Base-by-base conservation (phyloP, 495 filamentous ascomycete species). In the Neohortaea acidophila region DNA sequence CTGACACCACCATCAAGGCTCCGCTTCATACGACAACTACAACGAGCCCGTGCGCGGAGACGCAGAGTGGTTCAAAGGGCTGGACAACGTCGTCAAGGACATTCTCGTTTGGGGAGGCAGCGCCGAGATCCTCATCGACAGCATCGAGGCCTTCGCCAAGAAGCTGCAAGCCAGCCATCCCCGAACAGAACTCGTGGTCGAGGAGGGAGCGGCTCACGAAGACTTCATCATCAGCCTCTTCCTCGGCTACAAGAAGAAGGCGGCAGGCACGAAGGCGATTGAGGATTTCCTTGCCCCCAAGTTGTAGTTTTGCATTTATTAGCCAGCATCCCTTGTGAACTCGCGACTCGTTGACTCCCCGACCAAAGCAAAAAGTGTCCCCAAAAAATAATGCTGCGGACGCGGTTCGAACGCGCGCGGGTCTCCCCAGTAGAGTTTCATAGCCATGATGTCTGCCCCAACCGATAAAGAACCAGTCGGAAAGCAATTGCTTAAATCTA, bases 101-200 rank as follows among this genome's bases (percentile, higher is more conserved):
- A 54, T 74, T 2, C 34, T 75, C 39, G 49, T 78, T 33, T 56
- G 65, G 33, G 70, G 59, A 13, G 76, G 75, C 7, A 55, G 48
- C 1, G 63, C 66, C 44, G 76, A 81, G 61, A 51, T 75, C 12
- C 45, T 79, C 33, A 47, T 73, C 22, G 72, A 73, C 51, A 55
- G 58, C 20, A 73, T 78, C 50, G 55, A 61, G 41, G 57, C 46
- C 24, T 63, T 75, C 56, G 63, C 47, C 35, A 55, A 60, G 44
- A 65, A 59, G 53, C 57, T 68, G 13, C 28, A 42, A 42, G 40
- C 53, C 27, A 51, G 47, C 6, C 47, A 54, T 28, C 50, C 41
- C 13, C 41, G 44, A 20, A 41, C 50, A 8, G 48, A 55, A 45
- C 26, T 49, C 9, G 29, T 54, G 2, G 41, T 52, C 9, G 44